phyloP scores from a whole-genome alignment of 331 rosid species.

The Cydonia oblonga region DNA sequence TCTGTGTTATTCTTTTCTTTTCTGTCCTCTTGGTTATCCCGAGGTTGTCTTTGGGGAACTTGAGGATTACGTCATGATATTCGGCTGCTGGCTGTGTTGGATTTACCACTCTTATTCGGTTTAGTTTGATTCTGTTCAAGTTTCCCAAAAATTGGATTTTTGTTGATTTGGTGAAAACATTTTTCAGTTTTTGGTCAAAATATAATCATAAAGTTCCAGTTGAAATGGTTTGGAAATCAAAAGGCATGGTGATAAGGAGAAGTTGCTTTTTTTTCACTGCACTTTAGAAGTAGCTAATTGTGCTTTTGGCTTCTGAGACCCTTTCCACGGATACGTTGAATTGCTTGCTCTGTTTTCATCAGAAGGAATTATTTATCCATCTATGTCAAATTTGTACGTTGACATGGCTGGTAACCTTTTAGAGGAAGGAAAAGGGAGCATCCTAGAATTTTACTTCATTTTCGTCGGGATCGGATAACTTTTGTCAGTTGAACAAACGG shows the following conservation, averaged over 20 bases:
- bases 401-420: not conserved
- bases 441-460: not conserved
- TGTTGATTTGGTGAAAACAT: not conserved
- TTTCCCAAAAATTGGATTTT: not conserved
- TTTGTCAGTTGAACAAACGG: conserved; percentile 2
- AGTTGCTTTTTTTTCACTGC: not conserved
- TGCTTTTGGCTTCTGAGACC: conserved; percentile 7
- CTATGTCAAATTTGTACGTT: not conserved
- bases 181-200: not conserved
- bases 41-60: not conserved
- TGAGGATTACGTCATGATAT: not conserved
- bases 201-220: not conserved
- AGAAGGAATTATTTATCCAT: not conserved
- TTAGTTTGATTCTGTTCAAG: not conserved
- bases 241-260: not conserved
- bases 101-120: not conserved
- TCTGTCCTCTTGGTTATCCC: not conserved
- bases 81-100: not conserved
- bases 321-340: conserved; percentile 7
- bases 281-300: conserved; percentile 9
- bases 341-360: not conserved
- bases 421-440: not conserved
- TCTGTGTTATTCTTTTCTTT: not conserved
- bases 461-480: not conserved
- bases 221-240: not conserved